A percentile compares a stretch with the other conserved stretches of the same genome.
Evolutionary conservation across 305 asterid genomes (phyloP).

Genomic region (Fraxinus angustifolia): DNA sequence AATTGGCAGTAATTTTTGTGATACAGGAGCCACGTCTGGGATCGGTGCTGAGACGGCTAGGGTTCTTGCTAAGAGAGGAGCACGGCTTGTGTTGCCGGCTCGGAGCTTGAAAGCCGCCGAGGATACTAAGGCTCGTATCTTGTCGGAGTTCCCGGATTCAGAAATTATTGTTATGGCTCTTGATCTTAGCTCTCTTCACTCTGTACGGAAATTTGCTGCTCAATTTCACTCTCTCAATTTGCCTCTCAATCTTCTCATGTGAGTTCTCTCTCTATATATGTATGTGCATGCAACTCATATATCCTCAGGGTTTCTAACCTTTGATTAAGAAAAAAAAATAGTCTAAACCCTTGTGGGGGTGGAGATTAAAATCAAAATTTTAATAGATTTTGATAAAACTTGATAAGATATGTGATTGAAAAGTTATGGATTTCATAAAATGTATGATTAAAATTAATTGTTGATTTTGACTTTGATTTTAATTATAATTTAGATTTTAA

Average conservation of each 20-base stretch:
- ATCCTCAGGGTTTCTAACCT: neutral
- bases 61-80: slow-evolving; percentile 81
- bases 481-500: no score
- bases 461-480: no score
- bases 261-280: neutral
- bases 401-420: no score
- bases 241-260: slow-evolving; percentile 93
- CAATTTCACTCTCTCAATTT: slow-evolving; percentile 56
- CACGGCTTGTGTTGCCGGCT: slow-evolving; percentile 72
- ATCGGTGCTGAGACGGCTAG: slow-evolving; percentile 94
- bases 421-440: no score
- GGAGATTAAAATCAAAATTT: no score
- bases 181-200: slow-evolving; percentile 79
- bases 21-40: slow-evolving; percentile 89
- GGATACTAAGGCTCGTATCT: slow-evolving; percentile 63
- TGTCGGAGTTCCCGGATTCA: slow-evolving; percentile 60
- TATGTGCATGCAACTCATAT: neutral
- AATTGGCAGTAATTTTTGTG: neutral
- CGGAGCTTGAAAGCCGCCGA: slow-evolving; percentile 74
- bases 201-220: slow-evolving; percentile 62
- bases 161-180: slow-evolving; percentile 68
- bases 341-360: no score
- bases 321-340: neutral
- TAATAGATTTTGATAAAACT: no score
- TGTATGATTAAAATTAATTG: no score